Base-by-base conservation (phyloP, 1,139 yeast species). In the Wickerhamiella pararugosa region DNA sequence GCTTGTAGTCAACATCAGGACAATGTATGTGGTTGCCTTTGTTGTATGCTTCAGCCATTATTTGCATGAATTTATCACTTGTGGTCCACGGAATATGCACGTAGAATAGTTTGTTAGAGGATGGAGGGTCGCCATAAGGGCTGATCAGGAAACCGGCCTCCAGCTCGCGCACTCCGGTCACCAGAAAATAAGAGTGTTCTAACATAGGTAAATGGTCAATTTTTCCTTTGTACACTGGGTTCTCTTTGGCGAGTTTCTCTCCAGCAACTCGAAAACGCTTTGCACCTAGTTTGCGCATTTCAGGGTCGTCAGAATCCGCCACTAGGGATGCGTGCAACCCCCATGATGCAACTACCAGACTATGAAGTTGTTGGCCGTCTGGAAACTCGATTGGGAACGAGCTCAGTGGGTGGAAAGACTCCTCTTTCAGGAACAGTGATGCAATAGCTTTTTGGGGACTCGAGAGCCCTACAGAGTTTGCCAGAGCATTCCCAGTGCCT, bases 401-500 rank as follows among this genome's bases (percentile, higher is more conserved):
- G 25, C 76, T 71, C 32, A 86, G 58, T 1, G 75, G 73, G 7
- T 46, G 47, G 8, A 52, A 46, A 1, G 47, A 37, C 3, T 63
- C 62, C 0, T 44, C 31, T 3, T 63, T 64, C 2, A 48, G 43
- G 29, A 68, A 61, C 8, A 79, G 54, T 5, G 73, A 61, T 30
- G 63, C 61, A 5, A 66, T 55, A 1, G 79, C 65, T 0, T 65
- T 63, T 5, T 66, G 53, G 2, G 69, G 59, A 27, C 65, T 64
- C 9, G 54, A 52, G 11, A 75, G 53, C 1, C 74, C 76, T 7
- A 78, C 52, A 0, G 94, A 77, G 15, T 73, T 69, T 1, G 84
- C 73, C 43, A 83, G 63, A 6, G 94, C 86, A 55, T 86, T 86
- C 0, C 94, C 96, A 0, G 94, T 79, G 1, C 97, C 97, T 43